phyloP scores from a whole-genome alignment of 2,329 filamentous ascomycete species.

The Penicillium janthinellum region DNA sequence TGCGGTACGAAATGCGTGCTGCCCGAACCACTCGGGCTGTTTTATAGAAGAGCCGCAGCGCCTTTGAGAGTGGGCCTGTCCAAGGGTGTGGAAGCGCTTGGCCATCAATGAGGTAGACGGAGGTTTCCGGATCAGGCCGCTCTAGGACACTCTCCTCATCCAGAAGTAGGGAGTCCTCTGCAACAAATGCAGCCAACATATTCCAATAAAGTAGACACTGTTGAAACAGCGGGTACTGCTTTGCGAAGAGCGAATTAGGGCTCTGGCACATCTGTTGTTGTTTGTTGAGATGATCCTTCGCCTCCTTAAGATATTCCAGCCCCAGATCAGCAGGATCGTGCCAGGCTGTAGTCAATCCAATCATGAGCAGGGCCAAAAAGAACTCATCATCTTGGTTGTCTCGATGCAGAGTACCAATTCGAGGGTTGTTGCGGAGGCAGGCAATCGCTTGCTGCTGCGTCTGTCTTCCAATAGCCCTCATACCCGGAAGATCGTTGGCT shows the following conservation, averaged over 20 bases:
- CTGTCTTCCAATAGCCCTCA: slow-evolving; percentile 25
- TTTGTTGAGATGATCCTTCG: slow-evolving; percentile 22
- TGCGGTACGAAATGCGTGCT: slow-evolving; percentile 18
- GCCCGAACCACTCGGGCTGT: slow-evolving; percentile 23
- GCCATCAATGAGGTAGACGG: slow-evolving; percentile 26
- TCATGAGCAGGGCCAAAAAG: slow-evolving; percentile 26
- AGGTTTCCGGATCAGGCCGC: slow-evolving; percentile 17
- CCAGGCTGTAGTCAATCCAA: slow-evolving; percentile 26
- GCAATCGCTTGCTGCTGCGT: slow-evolving; percentile 29
- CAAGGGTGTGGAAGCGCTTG: slow-evolving; percentile 25
- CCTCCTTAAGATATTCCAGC: slow-evolving; percentile 24
- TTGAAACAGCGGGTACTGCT: slow-evolving; percentile 26
- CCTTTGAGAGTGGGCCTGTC: slow-evolving; percentile 25
- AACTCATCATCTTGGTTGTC: slow-evolving; percentile 25
- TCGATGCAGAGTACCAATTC: slow-evolving; percentile 16
- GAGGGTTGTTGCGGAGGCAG: slow-evolving; percentile 22
- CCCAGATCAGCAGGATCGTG: slow-evolving; percentile 25
- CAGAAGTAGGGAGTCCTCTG: slow-evolving; percentile 24
- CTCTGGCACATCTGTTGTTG: slow-evolving; percentile 21
- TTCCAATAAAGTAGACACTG: slow-evolving; percentile 29
- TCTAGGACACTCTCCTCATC: slow-evolving; percentile 19
- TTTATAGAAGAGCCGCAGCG: slow-evolving; percentile 22
- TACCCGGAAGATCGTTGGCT: slow-evolving; percentile 26
- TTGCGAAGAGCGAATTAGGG: slow-evolving; percentile 20
- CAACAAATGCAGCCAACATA: slow-evolving; percentile 25